Evolutionary conservation across 176 grass and related monocot species (phyloP), one percentile per base, ranked within the genome.

Genomic region (Rhynchospora tenuis): DNA sequence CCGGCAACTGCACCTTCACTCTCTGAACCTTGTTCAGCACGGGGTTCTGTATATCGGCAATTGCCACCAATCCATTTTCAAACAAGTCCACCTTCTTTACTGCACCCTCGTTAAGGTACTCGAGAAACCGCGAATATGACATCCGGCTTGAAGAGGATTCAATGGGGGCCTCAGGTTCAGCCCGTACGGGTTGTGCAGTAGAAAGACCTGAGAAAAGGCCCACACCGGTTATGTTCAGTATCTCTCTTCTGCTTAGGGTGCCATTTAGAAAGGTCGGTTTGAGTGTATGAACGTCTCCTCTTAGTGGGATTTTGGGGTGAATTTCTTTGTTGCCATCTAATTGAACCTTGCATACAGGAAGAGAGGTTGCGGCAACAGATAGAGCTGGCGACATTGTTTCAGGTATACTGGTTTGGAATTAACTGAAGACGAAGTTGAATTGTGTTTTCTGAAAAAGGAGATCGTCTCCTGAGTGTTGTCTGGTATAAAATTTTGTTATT

Each of bases 121-220:
- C 83, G 3, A 92, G 81, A 86, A 97, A 92, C 59, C 90, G 61
- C 9, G 92, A 85, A 76, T 97, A 97, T 8, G 90, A 97, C 90
- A 91, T 84, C 52, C 87, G 64, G 78, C 59, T 97, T 38, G 90
- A 97, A 24, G 73, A 51, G 17, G 59, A 80, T 20, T 94, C 95
- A 27, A 83, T 80, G 8, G 85, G 87, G 20, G 69, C 76, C 33
- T 86, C 79, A 9, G 84, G 88, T 72, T 87, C 81, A 17, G 90
- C 90, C 13, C 78, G 68, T 2, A n/a, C 60, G 0, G 87, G 81
- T 28, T 69, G 68, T 4, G 33, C 19, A 5, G 26, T 54, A 50
- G 52, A 65, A 8, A 80, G 6, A 24, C 61, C 29, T 6, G 70
- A 83, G 28, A 86, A 8, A n/a, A 91, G 62, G 17, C 91, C 91